Evolutionary conservation across 139 green algal species (phyloP), one percentile per base, ranked within the genome.

Genomic region (Chlamydomonas incerta): DNA sequence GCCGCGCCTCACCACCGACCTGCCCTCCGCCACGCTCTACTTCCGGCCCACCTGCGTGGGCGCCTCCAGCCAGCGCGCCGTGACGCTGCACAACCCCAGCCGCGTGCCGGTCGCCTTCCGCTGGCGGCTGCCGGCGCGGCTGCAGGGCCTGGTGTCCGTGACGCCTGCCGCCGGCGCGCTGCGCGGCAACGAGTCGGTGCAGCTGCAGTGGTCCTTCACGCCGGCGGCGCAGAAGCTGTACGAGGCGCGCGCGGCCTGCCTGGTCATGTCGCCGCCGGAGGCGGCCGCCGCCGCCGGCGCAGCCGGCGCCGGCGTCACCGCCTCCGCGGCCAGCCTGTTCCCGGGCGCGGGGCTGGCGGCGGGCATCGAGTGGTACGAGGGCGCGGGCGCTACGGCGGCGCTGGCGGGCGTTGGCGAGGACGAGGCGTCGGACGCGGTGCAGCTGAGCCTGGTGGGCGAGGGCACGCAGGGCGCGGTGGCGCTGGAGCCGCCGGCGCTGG

Each of bases 11-110:
- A 63, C 73, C 21, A 83, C 87, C 46, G 81, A 92, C 34, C 68
- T 89, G 37, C 69, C 72, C 26, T 80, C 87, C 57, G 50, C 60
- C 23, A 72, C 66, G 20, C 73, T 90, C 29, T 88, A 85, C 73
- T 87, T 90, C 69, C 71, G 92, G 67, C 94, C 94, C 24, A 97
- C 94, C 6, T 97, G 94, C 80, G 72, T 96, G 24, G 94, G 94
- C 9, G 94, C 94, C 0, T 82, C 70, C n/a, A 89, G 85, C 33
- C 88, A 87, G 72, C 82, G 93, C 18, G 29, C 67, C 21, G 33
- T 96, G 17, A 92, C 74, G 6, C 67, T 96, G 11, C 85, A 77
- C 71, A 97, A 97, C 88, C 71, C 86, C 50, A 92, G 87, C 33
- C 74, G 88, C 28, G 90, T 95, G 57, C 79, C 92, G 0, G 55